phyloP scores from a whole-genome alignment of 768 basidiomycete genomes.

The Panellus pusillus region DNA sequence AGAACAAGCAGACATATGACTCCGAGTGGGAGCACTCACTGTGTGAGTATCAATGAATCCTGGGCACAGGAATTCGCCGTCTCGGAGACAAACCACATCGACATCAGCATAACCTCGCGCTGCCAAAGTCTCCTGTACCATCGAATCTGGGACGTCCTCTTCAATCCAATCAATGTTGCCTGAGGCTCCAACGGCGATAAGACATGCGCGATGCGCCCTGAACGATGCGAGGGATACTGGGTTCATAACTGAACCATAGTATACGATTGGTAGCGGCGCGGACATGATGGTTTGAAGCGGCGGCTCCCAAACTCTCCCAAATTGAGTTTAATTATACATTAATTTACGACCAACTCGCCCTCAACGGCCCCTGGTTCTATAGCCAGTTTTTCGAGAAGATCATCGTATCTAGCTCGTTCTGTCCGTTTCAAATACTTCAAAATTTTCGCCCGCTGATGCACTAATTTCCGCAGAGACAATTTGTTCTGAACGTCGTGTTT shows the following conservation, averaged over 20 bases:
- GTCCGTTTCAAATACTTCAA: constrained; percentile 73
- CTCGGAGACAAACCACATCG: constrained; percentile 41
- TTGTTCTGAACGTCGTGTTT: constrained; percentile 78
- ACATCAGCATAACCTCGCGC: constrained; percentile 50
- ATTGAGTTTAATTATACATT: neutral
- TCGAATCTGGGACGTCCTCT: constrained; percentile 49
- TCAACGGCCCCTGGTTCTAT: constrained; percentile 81
- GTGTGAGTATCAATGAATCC: constrained; percentile 93
- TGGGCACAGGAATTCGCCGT: constrained; percentile 76
- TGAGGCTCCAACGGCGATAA: constrained; percentile 47
- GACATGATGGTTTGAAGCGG: constrained; percentile 23
- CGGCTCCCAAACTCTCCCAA: neutral
- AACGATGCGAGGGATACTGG: constrained; percentile 38
- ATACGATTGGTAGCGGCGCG: constrained; percentile 37
- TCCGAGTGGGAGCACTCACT: constrained; percentile 42
- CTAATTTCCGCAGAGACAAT: constrained; percentile 70
- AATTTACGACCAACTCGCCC: constrained; percentile 75
- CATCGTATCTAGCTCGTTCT: constrained; percentile 72
- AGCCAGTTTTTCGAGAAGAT: constrained; percentile 68
- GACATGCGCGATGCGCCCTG: constrained; percentile 40
- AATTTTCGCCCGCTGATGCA: constrained; percentile 82
- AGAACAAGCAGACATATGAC: neutral
- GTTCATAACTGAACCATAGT: constrained; percentile 51
- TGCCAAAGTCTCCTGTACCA: constrained; percentile 50
- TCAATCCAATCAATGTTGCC: constrained; percentile 75